Percentiles rank a stretch among this genome's conserved stretches.
These are phyloP conservation scores for Fusarium foetens DNA, from an alignment of 2,329 filamentous ascomycete genomes.

Conservation along the genomic window DNA sequence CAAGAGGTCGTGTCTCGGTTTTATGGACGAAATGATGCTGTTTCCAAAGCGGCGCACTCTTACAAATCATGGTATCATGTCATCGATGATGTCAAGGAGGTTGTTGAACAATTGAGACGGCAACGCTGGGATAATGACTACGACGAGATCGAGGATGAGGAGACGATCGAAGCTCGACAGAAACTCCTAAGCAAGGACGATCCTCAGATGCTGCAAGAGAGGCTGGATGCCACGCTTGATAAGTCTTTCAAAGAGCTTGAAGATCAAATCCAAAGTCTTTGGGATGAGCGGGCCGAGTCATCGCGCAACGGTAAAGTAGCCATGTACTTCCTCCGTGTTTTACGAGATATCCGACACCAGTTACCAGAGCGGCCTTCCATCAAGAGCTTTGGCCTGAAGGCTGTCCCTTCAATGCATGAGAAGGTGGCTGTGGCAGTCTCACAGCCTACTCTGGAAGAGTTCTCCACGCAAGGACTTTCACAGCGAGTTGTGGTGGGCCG, in stretches of 20 bases:
- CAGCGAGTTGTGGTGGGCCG: constrained; percentile 66
- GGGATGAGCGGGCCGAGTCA: constrained; percentile 57
- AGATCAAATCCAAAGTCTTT: constrained; percentile 62
- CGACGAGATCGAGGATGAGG: constrained; percentile 78
- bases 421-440: constrained; percentile 67
- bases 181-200: constrained; percentile 77
- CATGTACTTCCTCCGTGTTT: constrained; percentile 76
- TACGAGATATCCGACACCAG: constrained; percentile 77
- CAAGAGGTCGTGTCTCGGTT: constrained; percentile 74
- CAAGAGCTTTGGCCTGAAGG: constrained; percentile 66
- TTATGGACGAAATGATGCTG: constrained; percentile 75
- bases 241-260: constrained; percentile 69
- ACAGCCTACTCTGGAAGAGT: constrained; percentile 59
- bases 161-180: constrained; percentile 73
- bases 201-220: constrained; percentile 69
- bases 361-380: constrained; percentile 65
- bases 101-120: constrained; percentile 72
- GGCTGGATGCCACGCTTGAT: constrained; percentile 65
- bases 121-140: constrained; percentile 81
- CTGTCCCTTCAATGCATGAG: constrained; percentile 73
- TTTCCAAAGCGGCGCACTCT: constrained; percentile 68
- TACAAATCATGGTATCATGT: constrained; percentile 80
- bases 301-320: constrained; percentile 63
- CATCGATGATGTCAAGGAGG: constrained; percentile 72
- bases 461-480: constrained; percentile 55